These are phyloP conservation scores for Chaetomiaceae sp. DNA, from an alignment of 2,329 filamentous ascomycete genomes.

Conservation along the genomic window DNA sequence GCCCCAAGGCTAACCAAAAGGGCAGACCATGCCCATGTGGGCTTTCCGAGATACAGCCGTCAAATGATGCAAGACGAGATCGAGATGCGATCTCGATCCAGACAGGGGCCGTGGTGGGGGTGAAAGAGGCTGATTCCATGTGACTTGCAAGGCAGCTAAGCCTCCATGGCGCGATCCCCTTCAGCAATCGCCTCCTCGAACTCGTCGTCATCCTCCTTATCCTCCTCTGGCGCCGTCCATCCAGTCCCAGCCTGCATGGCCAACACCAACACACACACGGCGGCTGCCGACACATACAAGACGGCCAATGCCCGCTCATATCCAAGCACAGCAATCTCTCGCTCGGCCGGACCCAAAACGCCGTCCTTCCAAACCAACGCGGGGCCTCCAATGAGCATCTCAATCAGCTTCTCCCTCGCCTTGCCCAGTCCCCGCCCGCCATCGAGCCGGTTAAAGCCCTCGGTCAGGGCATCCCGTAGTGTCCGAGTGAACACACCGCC, in stretches of 20 bases:
- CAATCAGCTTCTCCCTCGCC: constrained; percentile 38
- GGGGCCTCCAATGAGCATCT: constrained; percentile 47
- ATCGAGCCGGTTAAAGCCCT: constrained; percentile 50
- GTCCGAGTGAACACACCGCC: constrained; percentile 68
- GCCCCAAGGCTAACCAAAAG: too few relatives aligned
- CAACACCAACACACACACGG: constrained; percentile 40
- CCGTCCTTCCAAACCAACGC: constrained; percentile 43
- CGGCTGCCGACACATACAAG: constrained; percentile 45
- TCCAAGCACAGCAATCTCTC: constrained; percentile 40
- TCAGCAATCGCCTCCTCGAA: constrained; percentile 33
- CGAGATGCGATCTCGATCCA: too few relatives aligned
- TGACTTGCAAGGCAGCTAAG: too few relatives aligned
- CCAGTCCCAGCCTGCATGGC: constrained; percentile 47
- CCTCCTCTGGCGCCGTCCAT: constrained; percentile 44
- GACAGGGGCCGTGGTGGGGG: too few relatives aligned
- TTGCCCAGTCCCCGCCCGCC: constrained; percentile 31
- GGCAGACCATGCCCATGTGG: too few relatives aligned
- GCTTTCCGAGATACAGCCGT: too few relatives aligned
- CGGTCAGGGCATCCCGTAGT: constrained; percentile 50
- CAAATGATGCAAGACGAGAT: too few relatives aligned
- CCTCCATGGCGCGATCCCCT: constrained; percentile 31
- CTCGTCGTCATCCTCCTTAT: constrained; percentile 46
- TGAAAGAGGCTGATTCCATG: too few relatives aligned
- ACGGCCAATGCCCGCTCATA: constrained; percentile 43
- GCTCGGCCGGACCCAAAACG: constrained; percentile 40